Conservation (phyloP, 306 rosid species). For the Ammopiptanthus mongolicus region DNA sequence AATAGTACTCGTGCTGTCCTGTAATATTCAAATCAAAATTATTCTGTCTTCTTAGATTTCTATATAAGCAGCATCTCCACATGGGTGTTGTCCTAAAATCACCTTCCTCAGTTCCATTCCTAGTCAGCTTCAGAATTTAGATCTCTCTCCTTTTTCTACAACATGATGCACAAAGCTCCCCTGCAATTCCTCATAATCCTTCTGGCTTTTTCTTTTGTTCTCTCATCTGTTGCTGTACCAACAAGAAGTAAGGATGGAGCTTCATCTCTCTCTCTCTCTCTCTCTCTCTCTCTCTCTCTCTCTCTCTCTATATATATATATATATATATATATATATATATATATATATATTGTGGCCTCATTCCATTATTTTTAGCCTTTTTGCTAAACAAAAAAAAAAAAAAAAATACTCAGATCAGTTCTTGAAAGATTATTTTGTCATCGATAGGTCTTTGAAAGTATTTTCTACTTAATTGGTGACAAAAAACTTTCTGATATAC, state of each 20-base stretch:
- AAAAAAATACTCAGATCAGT: too few species aligned
- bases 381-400: too few species aligned
- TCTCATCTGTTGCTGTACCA: conserved; percentile 25
- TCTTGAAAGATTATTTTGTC: too few species aligned
- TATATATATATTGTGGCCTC: too few species aligned
- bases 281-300: too few species aligned
- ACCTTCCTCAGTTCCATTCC: background rate
- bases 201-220: conserved; percentile 24
- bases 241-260: conserved; percentile 32
- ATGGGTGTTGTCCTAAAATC: background rate
- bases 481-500: too few species aligned
- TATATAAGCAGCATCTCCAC: conserved; percentile 22
- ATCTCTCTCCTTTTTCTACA: conserved; percentile 4
- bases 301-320: too few species aligned
- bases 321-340: too few species aligned
- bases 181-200: conserved; percentile 15
- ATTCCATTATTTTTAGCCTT: too few species aligned
- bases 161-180: conserved; percentile 21
- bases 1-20: conserved; percentile 3
- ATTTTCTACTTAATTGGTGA: too few species aligned
- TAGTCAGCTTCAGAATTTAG: conserved; percentile 1
- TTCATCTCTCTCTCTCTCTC: too few species aligned
- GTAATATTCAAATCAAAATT: conserved; percentile 7
- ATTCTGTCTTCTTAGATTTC: background rate
- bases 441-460: too few species aligned